Evolutionary conservation across 352 stramenopile species (phyloP).

Genomic region (Globisporangium rhizosaccharum): DNA sequence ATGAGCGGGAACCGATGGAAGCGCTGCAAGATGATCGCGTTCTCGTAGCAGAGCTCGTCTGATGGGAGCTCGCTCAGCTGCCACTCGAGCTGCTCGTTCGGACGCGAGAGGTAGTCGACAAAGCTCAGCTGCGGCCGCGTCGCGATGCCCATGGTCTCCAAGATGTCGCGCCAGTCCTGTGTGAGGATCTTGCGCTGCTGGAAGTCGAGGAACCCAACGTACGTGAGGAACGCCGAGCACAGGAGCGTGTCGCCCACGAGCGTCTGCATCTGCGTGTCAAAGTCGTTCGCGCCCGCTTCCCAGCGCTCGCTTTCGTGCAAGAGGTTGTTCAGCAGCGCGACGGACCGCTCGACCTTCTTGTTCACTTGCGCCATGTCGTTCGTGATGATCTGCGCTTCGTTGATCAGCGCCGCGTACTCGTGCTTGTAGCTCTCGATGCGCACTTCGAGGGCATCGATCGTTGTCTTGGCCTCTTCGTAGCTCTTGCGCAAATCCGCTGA

Average conservation of each 20-base stretch:
- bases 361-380: conserved; percentile 97
- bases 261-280: conserved; percentile 95
- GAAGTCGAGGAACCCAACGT: conserved; percentile 98
- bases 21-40: conserved; percentile 98
- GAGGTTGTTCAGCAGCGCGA: conserved; percentile 97
- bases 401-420: conserved; percentile 98
- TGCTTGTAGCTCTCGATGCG: conserved; percentile 98
- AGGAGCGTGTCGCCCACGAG: conserved; percentile 97
- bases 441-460: conserved; percentile 92
- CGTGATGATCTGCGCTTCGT: conserved; percentile 97
- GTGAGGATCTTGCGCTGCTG: conserved; percentile 93
- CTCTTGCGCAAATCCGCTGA: conserved; percentile 89
- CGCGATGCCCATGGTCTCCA: conserved; percentile 91
- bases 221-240: conserved; percentile 97
- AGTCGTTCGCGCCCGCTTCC: conserved; percentile 95
- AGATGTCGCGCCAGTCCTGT: conserved; percentile 92
- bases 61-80: conserved; percentile 94
- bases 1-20: conserved; percentile 98
- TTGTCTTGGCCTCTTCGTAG: conserved; percentile 91
- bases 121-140: conserved; percentile 84
- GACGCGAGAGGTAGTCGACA: conserved; percentile 95
- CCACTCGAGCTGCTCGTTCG: conserved; percentile 93
- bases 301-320: conserved; percentile 98
- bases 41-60: conserved; percentile 98
- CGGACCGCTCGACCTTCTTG: conserved; percentile 95